Evolutionary conservation across 2,329 filamentous ascomycete genomes (phyloP).

Genomic region (Colletotrichum tamarilloi): DNA sequence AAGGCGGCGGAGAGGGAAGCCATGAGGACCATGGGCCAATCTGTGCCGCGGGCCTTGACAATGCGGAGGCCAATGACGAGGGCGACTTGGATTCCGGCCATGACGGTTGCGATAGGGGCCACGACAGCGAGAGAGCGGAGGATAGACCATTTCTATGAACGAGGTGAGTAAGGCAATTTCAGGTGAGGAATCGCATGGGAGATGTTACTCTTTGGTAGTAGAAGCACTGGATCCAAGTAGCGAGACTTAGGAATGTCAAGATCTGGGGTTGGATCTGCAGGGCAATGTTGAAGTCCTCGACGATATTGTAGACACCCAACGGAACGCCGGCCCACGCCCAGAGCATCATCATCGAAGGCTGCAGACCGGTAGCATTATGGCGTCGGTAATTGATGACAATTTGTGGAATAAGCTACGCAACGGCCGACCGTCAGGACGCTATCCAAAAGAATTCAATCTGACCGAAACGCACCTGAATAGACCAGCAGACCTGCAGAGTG

Average conservation of each 20-base stretch:
- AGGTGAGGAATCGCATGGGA: slow-evolving; percentile 6
- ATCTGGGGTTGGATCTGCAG: slow-evolving; percentile 56
- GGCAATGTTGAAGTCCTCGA: slow-evolving; percentile 53
- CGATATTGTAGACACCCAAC: slow-evolving; percentile 64
- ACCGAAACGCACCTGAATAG: slow-evolving; percentile 61
- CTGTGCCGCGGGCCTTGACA: slow-evolving; percentile 52
- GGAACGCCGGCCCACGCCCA: slow-evolving; percentile 77
- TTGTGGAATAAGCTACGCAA: slow-evolving; percentile 71
- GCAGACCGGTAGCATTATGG: slow-evolving; percentile 73
- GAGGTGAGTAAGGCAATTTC: slow-evolving; percentile 8
- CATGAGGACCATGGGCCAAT: slow-evolving; percentile 76
- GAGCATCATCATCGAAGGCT: slow-evolving; percentile 78
- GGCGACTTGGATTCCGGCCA: slow-evolving; percentile 69
- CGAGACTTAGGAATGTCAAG: slow-evolving; percentile 53
- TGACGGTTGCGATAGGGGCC: slow-evolving; percentile 61
- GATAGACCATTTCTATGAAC: slow-evolving; percentile 61
- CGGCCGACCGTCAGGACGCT: not conserved
- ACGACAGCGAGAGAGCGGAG: slow-evolving; percentile 60
- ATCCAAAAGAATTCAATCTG: not conserved
- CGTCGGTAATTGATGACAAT: slow-evolving; percentile 75
- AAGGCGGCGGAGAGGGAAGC: slow-evolving; percentile 72
- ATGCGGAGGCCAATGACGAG: slow-evolving; percentile 68
- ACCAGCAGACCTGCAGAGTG: slow-evolving; percentile 67
- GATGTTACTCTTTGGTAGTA: slow-evolving; percentile 53
- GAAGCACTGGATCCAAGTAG: slow-evolving; percentile 56